Evolutionary conservation across 2,329 filamentous ascomycete species (phyloP).

Genomic region (Hymenoscyphus occultus): DNA sequence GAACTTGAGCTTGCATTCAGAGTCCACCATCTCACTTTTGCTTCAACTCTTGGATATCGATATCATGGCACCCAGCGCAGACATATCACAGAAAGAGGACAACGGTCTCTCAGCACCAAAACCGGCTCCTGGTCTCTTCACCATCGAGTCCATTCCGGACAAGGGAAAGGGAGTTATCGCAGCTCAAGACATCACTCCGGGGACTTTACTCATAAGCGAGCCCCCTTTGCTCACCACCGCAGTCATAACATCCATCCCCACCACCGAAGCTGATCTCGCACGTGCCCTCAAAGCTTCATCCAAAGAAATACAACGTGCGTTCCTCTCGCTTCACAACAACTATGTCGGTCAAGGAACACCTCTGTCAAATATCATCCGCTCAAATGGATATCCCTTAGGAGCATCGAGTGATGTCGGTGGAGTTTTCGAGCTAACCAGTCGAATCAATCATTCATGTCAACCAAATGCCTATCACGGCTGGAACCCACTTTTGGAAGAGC

Average conservation of each 20-base stretch:
- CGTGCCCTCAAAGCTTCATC: slow-evolving; percentile 21
- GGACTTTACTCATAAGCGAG: slow-evolving; percentile 34
- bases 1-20: neutral
- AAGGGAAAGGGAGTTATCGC: slow-evolving; percentile 34
- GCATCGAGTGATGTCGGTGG: slow-evolving; percentile 34
- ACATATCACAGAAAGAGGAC: neutral
- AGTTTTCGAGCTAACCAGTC: slow-evolving; percentile 36
- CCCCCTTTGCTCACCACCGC: slow-evolving; percentile 32
- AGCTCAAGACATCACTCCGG: slow-evolving; percentile 25
- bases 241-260: slow-evolving; percentile 22
- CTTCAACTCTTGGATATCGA: neutral
- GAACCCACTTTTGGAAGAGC: slow-evolving; percentile 34
- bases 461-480: slow-evolving; percentile 38
- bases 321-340: slow-evolving; percentile 19
- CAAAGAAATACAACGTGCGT: slow-evolving; percentile 24
- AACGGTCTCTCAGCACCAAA: neutral
- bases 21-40: slow-evolving; percentile 1
- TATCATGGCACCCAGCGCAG: slow-evolving; percentile 17
- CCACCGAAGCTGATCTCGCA: slow-evolving; percentile 28
- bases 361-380: slow-evolving; percentile 13
- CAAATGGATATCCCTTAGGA: slow-evolving; percentile 16
- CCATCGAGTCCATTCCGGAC: slow-evolving; percentile 25
- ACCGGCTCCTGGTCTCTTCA: slow-evolving; percentile 20
- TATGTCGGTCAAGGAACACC: slow-evolving; percentile 11
- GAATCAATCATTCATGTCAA: slow-evolving; percentile 39